Evolutionary conservation across 2,329 filamentous ascomycete species (phyloP).

Genomic region (Madurella fahalii): DNA sequence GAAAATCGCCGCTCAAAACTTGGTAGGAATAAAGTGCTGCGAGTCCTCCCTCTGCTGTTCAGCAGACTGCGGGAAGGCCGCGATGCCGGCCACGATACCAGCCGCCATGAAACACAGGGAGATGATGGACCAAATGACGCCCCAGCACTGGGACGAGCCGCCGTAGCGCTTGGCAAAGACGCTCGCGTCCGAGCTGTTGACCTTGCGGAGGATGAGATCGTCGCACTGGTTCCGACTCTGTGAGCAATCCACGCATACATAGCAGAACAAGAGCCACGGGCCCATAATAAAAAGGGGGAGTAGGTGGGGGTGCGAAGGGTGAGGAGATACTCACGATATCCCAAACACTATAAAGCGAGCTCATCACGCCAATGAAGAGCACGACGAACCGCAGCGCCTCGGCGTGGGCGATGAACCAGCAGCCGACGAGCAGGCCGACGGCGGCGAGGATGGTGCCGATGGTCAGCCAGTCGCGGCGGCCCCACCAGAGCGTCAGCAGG

Average conservation of each 20-base stretch:
- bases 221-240: slow-evolving; percentile 52
- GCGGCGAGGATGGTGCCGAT: slow-evolving; percentile 66
- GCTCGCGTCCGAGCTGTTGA: slow-evolving; percentile 74
- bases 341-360: slow-evolving; percentile 75
- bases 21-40: slow-evolving; percentile 35
- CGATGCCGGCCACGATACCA: slow-evolving; percentile 71
- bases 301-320: neutral
- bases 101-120: slow-evolving; percentile 67
- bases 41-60: slow-evolving; percentile 66
- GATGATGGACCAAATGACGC: slow-evolving; percentile 71
- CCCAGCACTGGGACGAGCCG: slow-evolving; percentile 77
- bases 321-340: slow-evolving; percentile 57
- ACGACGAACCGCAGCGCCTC: slow-evolving; percentile 66
- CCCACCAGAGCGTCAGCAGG: slow-evolving; percentile 78
- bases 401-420: slow-evolving; percentile 77
- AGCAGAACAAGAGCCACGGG: neutral
- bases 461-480: slow-evolving; percentile 72
- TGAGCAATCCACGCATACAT: slow-evolving; percentile 2
- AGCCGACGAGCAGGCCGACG: slow-evolving; percentile 66
- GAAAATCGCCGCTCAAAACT: slow-evolving; percentile 14
- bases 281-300: neutral
- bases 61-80: slow-evolving; percentile 69
- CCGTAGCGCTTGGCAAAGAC: slow-evolving; percentile 76
- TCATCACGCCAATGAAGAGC: slow-evolving; percentile 82
- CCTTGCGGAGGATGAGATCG: slow-evolving; percentile 74